phyloP scores from a whole-genome alignment of 352 stramenopile species.

The Globisporangium spiculum region DNA sequence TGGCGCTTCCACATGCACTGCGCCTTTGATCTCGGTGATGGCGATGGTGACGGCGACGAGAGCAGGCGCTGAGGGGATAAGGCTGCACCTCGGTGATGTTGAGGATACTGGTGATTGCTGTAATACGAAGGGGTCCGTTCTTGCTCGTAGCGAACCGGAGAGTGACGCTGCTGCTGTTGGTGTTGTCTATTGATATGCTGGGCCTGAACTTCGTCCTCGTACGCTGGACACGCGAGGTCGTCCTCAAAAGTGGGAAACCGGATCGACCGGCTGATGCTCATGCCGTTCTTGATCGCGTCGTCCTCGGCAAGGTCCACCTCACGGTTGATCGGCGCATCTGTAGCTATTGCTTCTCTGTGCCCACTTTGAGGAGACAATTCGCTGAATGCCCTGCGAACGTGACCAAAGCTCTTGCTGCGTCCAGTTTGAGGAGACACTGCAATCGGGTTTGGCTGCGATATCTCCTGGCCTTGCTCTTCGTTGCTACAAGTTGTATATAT shows the following conservation, averaged over 20 bases:
- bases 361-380: conserved; percentile 11
- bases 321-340: not conserved
- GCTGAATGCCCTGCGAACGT: conserved; percentile 23
- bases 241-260: conserved; percentile 58
- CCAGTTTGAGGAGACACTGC: not conserved
- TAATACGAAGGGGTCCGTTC: not conserved
- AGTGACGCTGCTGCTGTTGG: not conserved
- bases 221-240: conserved; percentile 51
- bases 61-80: conserved; percentile 14
- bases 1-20: conserved; percentile 24
- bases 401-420: conserved; percentile 26
- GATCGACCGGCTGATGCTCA: conserved; percentile 21
- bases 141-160: not conserved
- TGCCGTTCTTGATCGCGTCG: conserved; percentile 18
- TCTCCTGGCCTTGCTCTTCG: not conserved
- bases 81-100: not conserved
- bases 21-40: conserved; percentile 16
- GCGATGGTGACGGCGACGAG: conserved; percentile 22
- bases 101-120: not conserved
- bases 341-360: not conserved
- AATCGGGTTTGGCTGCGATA: not conserved
- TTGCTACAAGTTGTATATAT: not conserved
- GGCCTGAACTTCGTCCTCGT: conserved; percentile 34
- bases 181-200: not conserved
- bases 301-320: conserved; percentile 22